Percentiles rank a stretch among this genome's conserved stretches.
Conservation (phyloP, 192 early-diverging fungal species). For the Linnemannia schmuckeri region DNA sequence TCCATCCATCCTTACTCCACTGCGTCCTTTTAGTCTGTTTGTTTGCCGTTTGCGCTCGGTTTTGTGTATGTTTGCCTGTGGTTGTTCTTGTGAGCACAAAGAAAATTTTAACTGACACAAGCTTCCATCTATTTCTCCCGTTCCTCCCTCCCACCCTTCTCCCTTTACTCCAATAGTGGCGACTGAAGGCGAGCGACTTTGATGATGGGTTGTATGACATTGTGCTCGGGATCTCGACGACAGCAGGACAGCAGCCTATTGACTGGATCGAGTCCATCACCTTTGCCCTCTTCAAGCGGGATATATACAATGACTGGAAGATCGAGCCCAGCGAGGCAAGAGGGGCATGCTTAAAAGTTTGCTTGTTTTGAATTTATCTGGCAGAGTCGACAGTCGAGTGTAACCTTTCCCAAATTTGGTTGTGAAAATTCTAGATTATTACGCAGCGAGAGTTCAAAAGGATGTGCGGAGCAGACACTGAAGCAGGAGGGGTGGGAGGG, state of each 20-base stretch:
- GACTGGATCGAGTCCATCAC: constrained; percentile 7
- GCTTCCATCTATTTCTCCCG: neutral
- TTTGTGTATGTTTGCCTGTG: neutral
- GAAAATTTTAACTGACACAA: neutral
- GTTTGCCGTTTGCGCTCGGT: no score
- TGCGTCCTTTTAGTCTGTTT: neutral
- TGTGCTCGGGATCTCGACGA: neutral
- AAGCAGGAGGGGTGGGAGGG: neutral
- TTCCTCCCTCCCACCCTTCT: neutral
- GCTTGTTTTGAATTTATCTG: no score
- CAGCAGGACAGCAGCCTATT: neutral
- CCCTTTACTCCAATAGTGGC: neutral
- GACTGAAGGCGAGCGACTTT: neutral
- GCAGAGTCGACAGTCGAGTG: no score
- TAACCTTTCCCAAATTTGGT: neutral
- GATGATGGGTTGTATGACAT: neutral
- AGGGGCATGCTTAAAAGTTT: neutral
- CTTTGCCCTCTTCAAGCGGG: neutral
- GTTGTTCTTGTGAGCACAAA: neutral
- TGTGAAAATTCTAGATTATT: neutral
- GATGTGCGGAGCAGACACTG: neutral
- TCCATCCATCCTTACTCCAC: neutral
- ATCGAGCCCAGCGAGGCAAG: neutral
- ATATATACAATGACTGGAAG: constrained; percentile 1
- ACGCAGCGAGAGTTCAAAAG: constrained; percentile 1